Evolutionary conservation across 371 early-diverging fungal species (phyloP).

Genomic region (Mucor saturninus): DNA sequence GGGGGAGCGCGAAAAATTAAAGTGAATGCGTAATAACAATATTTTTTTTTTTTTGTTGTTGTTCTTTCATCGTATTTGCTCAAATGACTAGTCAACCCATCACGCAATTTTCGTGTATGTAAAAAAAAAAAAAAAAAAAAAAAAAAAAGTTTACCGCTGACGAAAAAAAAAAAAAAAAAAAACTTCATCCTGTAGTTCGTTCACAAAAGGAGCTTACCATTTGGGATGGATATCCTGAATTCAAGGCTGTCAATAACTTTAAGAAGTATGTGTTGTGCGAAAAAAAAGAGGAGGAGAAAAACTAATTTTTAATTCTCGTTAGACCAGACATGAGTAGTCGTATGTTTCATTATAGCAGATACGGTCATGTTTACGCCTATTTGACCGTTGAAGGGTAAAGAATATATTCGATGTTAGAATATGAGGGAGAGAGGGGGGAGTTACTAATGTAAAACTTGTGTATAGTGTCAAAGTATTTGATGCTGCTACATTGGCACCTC

Average conservation of each 20-base stretch:
- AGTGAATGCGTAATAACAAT: background rate
- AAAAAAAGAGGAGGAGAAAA: background rate
- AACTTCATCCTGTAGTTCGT: slow-evolving; percentile 54
- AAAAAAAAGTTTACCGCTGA: background rate
- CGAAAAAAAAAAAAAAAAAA: too few relatives aligned
- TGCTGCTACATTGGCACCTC: slow-evolving; percentile 61
- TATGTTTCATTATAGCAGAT: slow-evolving; percentile 81
- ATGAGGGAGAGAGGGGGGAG: background rate
- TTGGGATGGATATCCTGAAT: slow-evolving; percentile 64
- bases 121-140: background rate
- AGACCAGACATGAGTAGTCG: slow-evolving; percentile 69
- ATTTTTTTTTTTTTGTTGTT: slow-evolving; percentile 4
- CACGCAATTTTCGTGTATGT: slow-evolving; percentile 62
- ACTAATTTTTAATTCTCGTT: slow-evolving; percentile 1
- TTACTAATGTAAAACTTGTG: background rate
- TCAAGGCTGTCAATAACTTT: slow-evolving; percentile 52
- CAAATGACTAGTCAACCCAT: slow-evolving; percentile 34
- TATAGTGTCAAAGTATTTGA: slow-evolving; percentile 76
- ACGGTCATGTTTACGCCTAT: slow-evolving; percentile 83
- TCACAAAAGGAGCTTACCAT: slow-evolving; percentile 70
- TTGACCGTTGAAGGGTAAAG: slow-evolving; percentile 69
- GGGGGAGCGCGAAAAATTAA: background rate
- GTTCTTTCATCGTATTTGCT: slow-evolving; percentile 11
- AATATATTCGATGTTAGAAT: background rate
- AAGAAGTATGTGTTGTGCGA: slow-evolving; percentile 45